Percentiles rank a stretch among this genome's conserved stretches.
These are phyloP conservation scores for Parascedosporium putredinis DNA, from an alignment of 2,329 filamentous ascomycete species.

Conservation along the genomic window DNA sequence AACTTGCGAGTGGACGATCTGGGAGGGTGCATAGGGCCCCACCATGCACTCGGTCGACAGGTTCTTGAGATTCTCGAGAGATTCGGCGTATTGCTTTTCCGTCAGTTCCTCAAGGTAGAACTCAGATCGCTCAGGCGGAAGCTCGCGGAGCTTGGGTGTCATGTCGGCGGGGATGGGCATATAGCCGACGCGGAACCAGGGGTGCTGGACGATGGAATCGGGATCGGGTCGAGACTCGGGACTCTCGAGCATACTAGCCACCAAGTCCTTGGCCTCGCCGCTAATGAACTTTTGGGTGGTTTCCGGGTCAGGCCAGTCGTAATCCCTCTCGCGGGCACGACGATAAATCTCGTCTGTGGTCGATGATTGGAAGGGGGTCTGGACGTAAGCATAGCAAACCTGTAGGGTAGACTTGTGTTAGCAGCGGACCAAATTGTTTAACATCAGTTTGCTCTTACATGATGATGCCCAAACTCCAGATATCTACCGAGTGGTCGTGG, in stretches of 20 bases:
- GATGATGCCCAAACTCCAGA: slow-evolving; percentile 97
- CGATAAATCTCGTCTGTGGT: slow-evolving; percentile 80
- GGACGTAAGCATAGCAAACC: slow-evolving; percentile 92
- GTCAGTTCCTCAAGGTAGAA: slow-evolving; percentile 43
- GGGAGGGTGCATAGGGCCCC: slow-evolving; percentile 39
- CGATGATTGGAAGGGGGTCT: slow-evolving; percentile 94
- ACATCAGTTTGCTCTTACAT: slow-evolving; percentile 46
- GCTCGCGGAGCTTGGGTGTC: slow-evolving; percentile 44
- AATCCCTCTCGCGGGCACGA: slow-evolving; percentile 59
- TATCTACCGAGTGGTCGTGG: slow-evolving; percentile 95
- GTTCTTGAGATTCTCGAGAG: slow-evolving; percentile 42
- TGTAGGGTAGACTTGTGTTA: slow-evolving; percentile 21
- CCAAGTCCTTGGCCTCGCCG: slow-evolving; percentile 65
- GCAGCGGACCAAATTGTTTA: slow-evolving; percentile 9
- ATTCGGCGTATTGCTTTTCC: slow-evolving; percentile 32
- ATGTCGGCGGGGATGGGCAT: slow-evolving; percentile 55
- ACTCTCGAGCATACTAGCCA: slow-evolving; percentile 64
- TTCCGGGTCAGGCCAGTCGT: slow-evolving; percentile 65
- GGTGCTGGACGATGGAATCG: slow-evolving; percentile 67
- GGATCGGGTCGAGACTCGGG: slow-evolving; percentile 66
- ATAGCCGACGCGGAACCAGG: slow-evolving; percentile 69
- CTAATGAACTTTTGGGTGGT: slow-evolving; percentile 61
- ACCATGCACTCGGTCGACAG: slow-evolving; percentile 50
- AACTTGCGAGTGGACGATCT: slow-evolving; percentile 41
- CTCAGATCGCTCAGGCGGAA: slow-evolving; percentile 42